Evolutionary conservation across 768 basidiomycete genomes (phyloP), one percentile per base, ranked within the genome.

Genomic region (Mycena galopus): DNA sequence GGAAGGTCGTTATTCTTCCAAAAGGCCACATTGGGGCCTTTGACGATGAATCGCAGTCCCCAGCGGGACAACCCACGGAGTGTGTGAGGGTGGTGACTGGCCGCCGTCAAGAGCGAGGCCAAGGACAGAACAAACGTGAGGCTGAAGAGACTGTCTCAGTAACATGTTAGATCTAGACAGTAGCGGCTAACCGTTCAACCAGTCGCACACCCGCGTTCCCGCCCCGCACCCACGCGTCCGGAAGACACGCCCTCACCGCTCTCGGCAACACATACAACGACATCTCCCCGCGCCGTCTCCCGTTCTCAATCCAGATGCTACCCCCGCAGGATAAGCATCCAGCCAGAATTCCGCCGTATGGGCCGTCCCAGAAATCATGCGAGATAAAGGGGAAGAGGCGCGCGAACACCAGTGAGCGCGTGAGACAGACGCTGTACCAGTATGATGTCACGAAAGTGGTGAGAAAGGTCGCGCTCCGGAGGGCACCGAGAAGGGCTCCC

Each of bases 321-420:
- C 86, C 83, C 5, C 94, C 94, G 72, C 94, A 95, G 21, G 87
- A 81, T 51, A 95, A 79, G 71, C 91, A 92, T 25, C 92, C 94
- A 4, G 84, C 87, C 70, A 94, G 80, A 33, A 92, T 81, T 71
- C 91, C 88, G 0, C 94, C 94, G 67, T 85, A 87, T 1, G 94
- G 92, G 0, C 94, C 93, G 77, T 95, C 94, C 89, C 92, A 94
- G 70, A 92, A 88, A 68, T 95, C 88, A 74, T 95, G 93, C 19
- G 94, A 92, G 58, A 95, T 84, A 42, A 78, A 82, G 0, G 92
- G 93, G 44, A 95, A 85, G 10, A 91, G 76, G 29, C 88, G 89
- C 2, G 93, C 92, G 17, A 93, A 78, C 7, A 89, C 82, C 7
- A 92, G 82, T 3, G 94, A 91, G 57, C 94, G 89, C 12, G 90